Conservation (phyloP, 768 basidiomycete species). For the Suillus subalutaceus region DNA sequence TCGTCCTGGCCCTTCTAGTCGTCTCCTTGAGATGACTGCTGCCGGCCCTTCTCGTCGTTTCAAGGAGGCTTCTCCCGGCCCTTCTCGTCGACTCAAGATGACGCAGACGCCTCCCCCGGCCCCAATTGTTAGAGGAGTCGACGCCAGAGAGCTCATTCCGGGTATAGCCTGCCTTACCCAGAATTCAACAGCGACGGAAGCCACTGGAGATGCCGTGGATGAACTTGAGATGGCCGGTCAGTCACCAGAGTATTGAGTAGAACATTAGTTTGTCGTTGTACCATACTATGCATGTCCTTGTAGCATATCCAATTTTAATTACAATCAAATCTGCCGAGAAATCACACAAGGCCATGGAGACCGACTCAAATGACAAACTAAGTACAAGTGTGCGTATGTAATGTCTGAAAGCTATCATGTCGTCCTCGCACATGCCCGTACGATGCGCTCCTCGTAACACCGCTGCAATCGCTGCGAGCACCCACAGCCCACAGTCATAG, state of each 20-base stretch:
- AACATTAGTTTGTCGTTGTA: too few relatives aligned
- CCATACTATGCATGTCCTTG: background rate
- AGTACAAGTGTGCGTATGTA: conserved; percentile 10
- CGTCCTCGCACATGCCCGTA: conserved; percentile 16
- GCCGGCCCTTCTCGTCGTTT: too few relatives aligned
- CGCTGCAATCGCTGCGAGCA: conserved; percentile 1
- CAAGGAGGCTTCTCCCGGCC: too few relatives aligned
- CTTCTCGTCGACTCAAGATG: too few relatives aligned
- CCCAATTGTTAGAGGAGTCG: background rate
- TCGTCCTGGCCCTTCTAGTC: too few relatives aligned
- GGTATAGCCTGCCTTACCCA: background rate
- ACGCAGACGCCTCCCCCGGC: background rate
- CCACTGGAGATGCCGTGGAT: too few relatives aligned
- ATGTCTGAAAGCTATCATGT: conserved; percentile 16
- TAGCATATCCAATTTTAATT: background rate
- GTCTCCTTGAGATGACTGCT: too few relatives aligned
- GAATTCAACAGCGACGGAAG: background rate
- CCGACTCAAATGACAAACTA: background rate
- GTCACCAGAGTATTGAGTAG: too few relatives aligned
- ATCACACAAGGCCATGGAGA: background rate
- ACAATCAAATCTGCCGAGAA: background rate
- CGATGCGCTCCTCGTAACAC: conserved; percentile 1
- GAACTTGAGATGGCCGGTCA: too few relatives aligned
- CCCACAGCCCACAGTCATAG: conserved; percentile 8
- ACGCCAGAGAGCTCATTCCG: background rate